A percentile compares a stretch with the other conserved stretches of the same genome.
These are phyloP conservation scores for Akanthomyces lecanii DNA, from an alignment of 2,329 filamentous ascomycete genomes.

Conservation along the genomic window DNA sequence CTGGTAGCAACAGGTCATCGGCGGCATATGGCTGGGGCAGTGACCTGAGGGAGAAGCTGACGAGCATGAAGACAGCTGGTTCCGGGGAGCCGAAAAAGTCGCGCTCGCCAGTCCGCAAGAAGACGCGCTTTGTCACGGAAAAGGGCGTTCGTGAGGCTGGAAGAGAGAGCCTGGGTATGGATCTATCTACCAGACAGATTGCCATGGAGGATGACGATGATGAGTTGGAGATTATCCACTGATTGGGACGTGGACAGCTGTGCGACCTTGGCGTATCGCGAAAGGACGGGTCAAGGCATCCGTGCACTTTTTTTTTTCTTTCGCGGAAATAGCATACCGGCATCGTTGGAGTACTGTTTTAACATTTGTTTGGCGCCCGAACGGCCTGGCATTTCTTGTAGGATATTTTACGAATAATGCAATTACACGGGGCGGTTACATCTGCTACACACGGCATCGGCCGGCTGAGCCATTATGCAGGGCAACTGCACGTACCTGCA, in stretches of 20 bases:
- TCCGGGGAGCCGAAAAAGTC: slow-evolving; percentile 42
- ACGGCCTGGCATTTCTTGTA: slow-evolving; percentile 10
- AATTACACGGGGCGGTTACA: neutral
- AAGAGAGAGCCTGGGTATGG: slow-evolving; percentile 64
- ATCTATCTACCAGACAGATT: slow-evolving; percentile 35
- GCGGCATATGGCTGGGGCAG: slow-evolving; percentile 53
- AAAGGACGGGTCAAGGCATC: neutral
- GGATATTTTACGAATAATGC: slow-evolving; percentile 10
- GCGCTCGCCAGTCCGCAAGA: slow-evolving; percentile 55
- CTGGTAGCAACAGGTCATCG: slow-evolving; percentile 23
- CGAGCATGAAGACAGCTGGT: slow-evolving; percentile 56
- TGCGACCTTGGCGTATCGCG: neutral
- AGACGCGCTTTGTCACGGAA: slow-evolving; percentile 74
- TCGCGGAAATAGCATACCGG: neutral
- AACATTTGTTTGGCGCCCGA: neutral
- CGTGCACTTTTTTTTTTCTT: neutral
- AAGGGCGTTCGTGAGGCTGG: slow-evolving; percentile 75
- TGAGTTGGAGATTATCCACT: slow-evolving; percentile 47
- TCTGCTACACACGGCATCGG: neutral
- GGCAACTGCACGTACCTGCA: neutral
- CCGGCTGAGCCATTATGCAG: neutral
- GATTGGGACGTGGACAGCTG: slow-evolving; percentile 4
- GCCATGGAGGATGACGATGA: slow-evolving; percentile 40
- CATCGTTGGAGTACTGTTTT: slow-evolving; percentile 13
- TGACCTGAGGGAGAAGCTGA: slow-evolving; percentile 50